Conservation (phyloP, 495 filamentous ascomycete genomes). For the Aspergillus campestris region DNA sequence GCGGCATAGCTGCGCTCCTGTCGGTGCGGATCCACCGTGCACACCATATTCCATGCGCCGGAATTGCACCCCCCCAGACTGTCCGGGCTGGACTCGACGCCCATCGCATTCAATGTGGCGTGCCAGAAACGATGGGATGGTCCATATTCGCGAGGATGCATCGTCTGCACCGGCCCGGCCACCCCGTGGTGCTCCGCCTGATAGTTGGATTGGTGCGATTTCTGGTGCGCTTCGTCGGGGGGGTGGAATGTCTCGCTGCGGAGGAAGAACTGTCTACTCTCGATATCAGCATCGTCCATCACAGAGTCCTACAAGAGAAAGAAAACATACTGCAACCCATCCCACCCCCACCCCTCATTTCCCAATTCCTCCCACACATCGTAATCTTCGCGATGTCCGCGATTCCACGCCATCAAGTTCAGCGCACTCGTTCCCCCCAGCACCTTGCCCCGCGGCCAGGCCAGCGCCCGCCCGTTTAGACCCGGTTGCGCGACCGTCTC, state of each 20-base stretch:
- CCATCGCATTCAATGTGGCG: too few relatives aligned
- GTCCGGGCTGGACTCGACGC: constrained; percentile 15
- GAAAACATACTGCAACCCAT: constrained; percentile 29
- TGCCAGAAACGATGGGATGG: too few relatives aligned
- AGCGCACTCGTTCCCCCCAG: constrained; percentile 16
- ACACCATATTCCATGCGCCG: constrained; percentile 4
- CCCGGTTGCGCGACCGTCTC: constrained; percentile 29
- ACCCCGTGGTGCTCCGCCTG: too few relatives aligned
- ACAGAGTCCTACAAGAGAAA: constrained; percentile 18
- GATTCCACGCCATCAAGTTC: constrained; percentile 30
- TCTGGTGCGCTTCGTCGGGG: too few relatives aligned
- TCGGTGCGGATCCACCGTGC: constrained; percentile 31
- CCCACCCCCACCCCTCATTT: constrained; percentile 36
- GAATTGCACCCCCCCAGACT: background rate
- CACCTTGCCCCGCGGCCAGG: constrained; percentile 15
- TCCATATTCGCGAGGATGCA: too few relatives aligned
- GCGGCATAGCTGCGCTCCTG: constrained; percentile 41
- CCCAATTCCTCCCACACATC: constrained; percentile 39
- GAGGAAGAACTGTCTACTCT: background rate
- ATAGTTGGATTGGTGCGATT: too few relatives aligned
- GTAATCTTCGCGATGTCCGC: constrained; percentile 20
- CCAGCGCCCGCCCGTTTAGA: constrained; percentile 23
- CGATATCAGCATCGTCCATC: background rate
- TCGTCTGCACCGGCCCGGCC: too few relatives aligned
- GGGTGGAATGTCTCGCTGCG: too few relatives aligned